Base-by-base conservation (phyloP, 768 basidiomycete genomes). In the Scleroderma bovista region DNA sequence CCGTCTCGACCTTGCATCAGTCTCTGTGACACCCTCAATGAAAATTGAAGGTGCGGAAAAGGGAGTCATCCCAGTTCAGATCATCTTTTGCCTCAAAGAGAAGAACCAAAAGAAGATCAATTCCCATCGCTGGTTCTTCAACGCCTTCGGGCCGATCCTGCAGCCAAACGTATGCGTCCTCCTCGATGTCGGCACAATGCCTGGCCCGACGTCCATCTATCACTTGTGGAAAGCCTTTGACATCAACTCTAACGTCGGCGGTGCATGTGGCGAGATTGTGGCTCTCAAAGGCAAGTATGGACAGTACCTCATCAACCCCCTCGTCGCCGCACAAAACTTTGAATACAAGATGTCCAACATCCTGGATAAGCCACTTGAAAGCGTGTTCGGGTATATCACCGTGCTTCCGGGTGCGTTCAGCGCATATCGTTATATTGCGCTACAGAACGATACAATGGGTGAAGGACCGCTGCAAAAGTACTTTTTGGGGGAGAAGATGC, bases 21-120 rank as follows among this genome's bases (percentile, higher is more conserved):
- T 97, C 47, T 87, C 85, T 47, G 80, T 96, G 24, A 81, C 81
- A 1, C 86, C 90, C 1, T 80, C 83, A 6, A 78, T 90, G 68
- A 90, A 91, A 67, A 83, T 86, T 52, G 87, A 84, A 69, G 86
- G 84, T 29, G 76, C 84, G 0, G 87, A 90, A 58, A 81, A 80
- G 57, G 88, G 88, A 2, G 72, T 84, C 37, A 83, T 94, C 3
- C 95, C 95, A 8, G 85, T 97, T 6, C 95, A 97, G 57, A 69
- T 97, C 59, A 86, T 95, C 53, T 95, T 95, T 70, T 94, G 88
- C 64, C 76, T 91, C 50, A 93, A 92, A 63, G 89, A 93, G 71
- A 84, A 88, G 69, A 95, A 95, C 63, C 88, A 91, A 66, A 93
- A 94, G 72, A 95, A 95, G 73, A 94, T 96, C 67, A 95, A 94